phyloP scores from a whole-genome alignment of 2,329 filamentous ascomycete species.

The Hirsutella thompsonii region DNA sequence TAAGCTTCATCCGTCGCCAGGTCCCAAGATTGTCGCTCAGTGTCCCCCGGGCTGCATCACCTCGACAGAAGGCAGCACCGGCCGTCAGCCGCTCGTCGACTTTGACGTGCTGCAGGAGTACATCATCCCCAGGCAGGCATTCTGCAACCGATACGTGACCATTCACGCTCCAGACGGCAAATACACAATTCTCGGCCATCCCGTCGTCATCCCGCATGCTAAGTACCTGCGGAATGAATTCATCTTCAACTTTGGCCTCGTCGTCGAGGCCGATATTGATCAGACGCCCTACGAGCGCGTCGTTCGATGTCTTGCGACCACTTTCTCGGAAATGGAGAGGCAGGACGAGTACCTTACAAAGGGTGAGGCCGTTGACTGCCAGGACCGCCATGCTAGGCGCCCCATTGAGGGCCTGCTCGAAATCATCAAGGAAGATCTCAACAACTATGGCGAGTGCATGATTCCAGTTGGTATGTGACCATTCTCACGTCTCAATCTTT shows the following conservation, averaged over 20 bases:
- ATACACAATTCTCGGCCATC: constrained; percentile 74
- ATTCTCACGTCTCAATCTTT: not conserved
- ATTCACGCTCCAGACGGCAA: constrained; percentile 58
- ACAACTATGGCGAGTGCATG: constrained; percentile 98
- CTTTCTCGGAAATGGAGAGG: constrained; percentile 84
- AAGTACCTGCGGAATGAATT: constrained; percentile 89
- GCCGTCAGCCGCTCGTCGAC: constrained; percentile 54
- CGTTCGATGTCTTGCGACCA: constrained; percentile 69
- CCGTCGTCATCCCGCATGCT: constrained; percentile 71
- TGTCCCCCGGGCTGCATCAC: constrained; percentile 51
- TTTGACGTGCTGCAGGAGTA: constrained; percentile 83
- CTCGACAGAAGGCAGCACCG: constrained; percentile 18
- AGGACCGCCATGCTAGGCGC: constrained; percentile 37
- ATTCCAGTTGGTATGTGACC: constrained; percentile 68
- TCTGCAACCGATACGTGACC: constrained; percentile 83
- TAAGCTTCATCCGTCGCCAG: too few species aligned
- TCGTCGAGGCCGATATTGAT: constrained; percentile 55
- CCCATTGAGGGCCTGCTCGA: constrained; percentile 75
- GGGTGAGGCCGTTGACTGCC: constrained; percentile 28
- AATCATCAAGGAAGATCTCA: constrained; percentile 73
- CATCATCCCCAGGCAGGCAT: constrained; percentile 87
- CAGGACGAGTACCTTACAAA: constrained; percentile 73
- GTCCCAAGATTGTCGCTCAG: constrained; percentile 50
- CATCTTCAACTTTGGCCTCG: constrained; percentile 94
- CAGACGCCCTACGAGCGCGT: constrained; percentile 73